Conservation (phyloP, 2,329 filamentous ascomycete genomes). For the Cercospora sp. region DNA sequence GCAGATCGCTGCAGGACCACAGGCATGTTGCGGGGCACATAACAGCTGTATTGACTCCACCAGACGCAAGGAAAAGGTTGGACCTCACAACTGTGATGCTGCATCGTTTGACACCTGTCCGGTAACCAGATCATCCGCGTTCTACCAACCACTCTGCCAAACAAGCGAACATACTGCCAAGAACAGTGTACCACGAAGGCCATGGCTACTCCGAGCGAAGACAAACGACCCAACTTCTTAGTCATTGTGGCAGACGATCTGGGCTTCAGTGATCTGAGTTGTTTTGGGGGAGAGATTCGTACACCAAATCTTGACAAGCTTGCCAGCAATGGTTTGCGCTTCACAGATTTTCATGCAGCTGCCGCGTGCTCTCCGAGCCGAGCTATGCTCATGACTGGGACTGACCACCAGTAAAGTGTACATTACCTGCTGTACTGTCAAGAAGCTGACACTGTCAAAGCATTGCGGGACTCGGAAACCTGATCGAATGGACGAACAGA, state of each 20-base stretch:
- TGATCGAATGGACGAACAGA: slow-evolving; percentile 60
- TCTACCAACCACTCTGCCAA: neutral
- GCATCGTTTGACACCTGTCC: neutral
- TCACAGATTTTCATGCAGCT: slow-evolving; percentile 66
- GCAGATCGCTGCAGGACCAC: neutral
- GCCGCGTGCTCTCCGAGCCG: slow-evolving; percentile 65
- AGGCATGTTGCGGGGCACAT: slow-evolving; percentile 3
- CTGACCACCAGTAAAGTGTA: slow-evolving; percentile 52
- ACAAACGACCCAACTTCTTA: slow-evolving; percentile 60
- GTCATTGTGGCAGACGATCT: slow-evolving; percentile 46
- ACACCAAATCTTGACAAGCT: slow-evolving; percentile 60
- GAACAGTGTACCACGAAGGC: neutral
- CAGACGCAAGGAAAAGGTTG: neutral
- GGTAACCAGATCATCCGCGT: neutral
- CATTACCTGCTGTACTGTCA: neutral
- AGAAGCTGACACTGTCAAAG: neutral
- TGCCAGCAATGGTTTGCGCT: slow-evolving; percentile 53
- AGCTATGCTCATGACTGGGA: slow-evolving; percentile 67
- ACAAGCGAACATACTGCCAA: neutral
- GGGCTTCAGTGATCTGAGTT: slow-evolving; percentile 53
- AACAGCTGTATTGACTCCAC: slow-evolving; percentile 5
- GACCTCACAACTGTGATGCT: neutral
- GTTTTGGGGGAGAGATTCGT: slow-evolving; percentile 61
- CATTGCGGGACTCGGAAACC: slow-evolving; percentile 59
- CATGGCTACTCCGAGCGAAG: neutral